Base-by-base conservation (phyloP, 768 basidiomycete genomes). In the Neoboletus magnificus region DNA sequence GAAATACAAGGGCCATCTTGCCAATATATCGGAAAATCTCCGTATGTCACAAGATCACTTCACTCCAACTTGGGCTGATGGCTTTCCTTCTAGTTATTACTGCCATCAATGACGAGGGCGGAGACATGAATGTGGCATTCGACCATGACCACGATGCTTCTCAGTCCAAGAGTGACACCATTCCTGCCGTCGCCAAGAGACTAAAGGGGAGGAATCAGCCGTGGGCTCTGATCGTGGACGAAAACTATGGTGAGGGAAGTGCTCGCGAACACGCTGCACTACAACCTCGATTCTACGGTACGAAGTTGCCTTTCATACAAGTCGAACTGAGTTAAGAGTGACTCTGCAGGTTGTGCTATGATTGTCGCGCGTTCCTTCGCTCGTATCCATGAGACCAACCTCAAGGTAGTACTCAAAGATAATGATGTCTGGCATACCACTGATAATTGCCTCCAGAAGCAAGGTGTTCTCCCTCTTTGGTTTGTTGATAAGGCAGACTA, bases 191-290 rank as follows among this genome's bases (percentile, higher is more conserved):
- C 3, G 95, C 94, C 40, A 95, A 98, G 77, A 84, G 82, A 20
- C 87, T 96, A 70, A 95, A 92, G 71, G 78, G 85, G 22, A 79
- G 87, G 52, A 76, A 78, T 22, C 89, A 95, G 73, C 90, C 94
- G 0, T 99, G 95, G 94, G 87, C 94, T 55, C 71, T 98, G 44
- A 75, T 99, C 33, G 96, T 98, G 1, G 95, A 97, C 65, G 95
- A 98, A 10, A 97, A 96, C 68, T 96, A 98, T 68, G 97, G 97
- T 2, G 97, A 99, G 71, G 97, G 97, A 29, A 95, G 92, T 63
- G 97, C 97, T 9, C 84, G 97, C 52, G 97, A 99, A 73, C 97
- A 99, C 71, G 97, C 97, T 35, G 94, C 97, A 22, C 78, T 99
- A 33, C 96, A 98, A 68, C 97, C 97, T 25, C 83, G 97, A 20